These are phyloP conservation scores for Oryza glumipatula DNA, from an alignment of 176 grass and related monocot genomes.

Conservation along the genomic window DNA sequence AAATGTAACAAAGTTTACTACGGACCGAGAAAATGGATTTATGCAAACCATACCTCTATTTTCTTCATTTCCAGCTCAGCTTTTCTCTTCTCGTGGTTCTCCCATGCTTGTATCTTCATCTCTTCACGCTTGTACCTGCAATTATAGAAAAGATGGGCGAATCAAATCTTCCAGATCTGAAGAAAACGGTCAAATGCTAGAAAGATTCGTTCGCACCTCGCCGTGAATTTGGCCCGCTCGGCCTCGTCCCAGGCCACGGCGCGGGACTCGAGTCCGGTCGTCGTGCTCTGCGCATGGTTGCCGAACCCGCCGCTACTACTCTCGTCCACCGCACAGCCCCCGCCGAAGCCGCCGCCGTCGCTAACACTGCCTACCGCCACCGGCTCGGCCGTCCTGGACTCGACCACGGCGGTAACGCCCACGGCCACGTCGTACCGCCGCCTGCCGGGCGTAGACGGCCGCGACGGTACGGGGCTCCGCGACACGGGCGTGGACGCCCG, in stretches of 20 bases:
- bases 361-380: background rate
- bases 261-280: conserved; percentile 63
- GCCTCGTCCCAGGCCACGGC: conserved; percentile 87
- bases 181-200: background rate
- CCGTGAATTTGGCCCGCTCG: conserved; percentile 81
- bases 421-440: conserved; percentile 34
- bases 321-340: background rate
- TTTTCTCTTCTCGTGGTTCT: conserved; percentile 91
- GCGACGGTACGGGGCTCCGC: conserved; percentile 71
- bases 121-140: conserved; percentile 88
- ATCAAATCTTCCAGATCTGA: background rate
- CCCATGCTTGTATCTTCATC: conserved; percentile 94
- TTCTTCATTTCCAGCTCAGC: conserved; percentile 87
- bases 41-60: conserved; percentile 53
- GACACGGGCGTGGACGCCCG: conserved; percentile 76
- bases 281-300: background rate
- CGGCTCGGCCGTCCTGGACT: conserved; percentile 8
- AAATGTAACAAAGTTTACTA: background rate
- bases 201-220: conserved; percentile 46
- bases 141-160: background rate
- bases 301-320: background rate
- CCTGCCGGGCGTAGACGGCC: conserved; percentile 66
- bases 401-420: background rate
- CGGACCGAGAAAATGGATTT: background rate
- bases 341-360: background rate